phyloP scores from a whole-genome alignment of 2,329 filamentous ascomycete genomes.

The Alternaria rosae region DNA sequence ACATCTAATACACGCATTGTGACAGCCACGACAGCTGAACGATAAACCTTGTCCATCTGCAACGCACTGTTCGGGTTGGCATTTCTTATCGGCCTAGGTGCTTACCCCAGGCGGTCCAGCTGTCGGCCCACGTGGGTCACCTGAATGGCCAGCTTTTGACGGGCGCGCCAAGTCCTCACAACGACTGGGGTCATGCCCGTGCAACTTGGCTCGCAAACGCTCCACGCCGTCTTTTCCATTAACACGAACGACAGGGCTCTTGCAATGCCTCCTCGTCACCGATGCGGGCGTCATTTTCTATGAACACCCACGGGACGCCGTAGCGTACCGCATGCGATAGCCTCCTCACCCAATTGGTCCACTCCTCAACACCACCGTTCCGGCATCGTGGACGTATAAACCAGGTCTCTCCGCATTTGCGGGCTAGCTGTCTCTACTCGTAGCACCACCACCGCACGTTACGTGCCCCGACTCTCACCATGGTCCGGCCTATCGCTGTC shows the following conservation, averaged over 20 bases:
- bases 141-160: slow-evolving; percentile 29
- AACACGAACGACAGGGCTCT: slow-evolving; percentile 24
- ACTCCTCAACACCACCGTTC: slow-evolving; percentile 16
- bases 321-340: slow-evolving; percentile 31
- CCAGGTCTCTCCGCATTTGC: slow-evolving; percentile 29
- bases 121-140: slow-evolving; percentile 13
- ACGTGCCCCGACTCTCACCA: slow-evolving; percentile 20
- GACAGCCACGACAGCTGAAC: neutral
- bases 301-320: slow-evolving; percentile 21
- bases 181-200: slow-evolving; percentile 24
- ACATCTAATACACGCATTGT: neutral
- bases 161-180: slow-evolving; percentile 23
- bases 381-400: slow-evolving; percentile 30
- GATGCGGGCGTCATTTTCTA: slow-evolving; percentile 28
- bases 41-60: neutral
- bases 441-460: slow-evolving; percentile 25
- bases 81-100: slow-evolving; percentile 8
- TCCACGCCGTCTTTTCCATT: slow-evolving; percentile 24
- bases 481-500: slow-evolving; percentile 31
- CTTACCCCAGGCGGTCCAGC: slow-evolving; percentile 18
- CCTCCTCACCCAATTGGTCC: slow-evolving; percentile 25
- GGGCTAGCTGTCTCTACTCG: slow-evolving; percentile 20
- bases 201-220: slow-evolving; percentile 29
- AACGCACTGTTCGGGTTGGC: slow-evolving; percentile 10
- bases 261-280: slow-evolving; percentile 32